These are phyloP conservation scores for Phytopythium vexans DNA, from an alignment of 352 stramenopile species.

Conservation along the genomic window DNA sequence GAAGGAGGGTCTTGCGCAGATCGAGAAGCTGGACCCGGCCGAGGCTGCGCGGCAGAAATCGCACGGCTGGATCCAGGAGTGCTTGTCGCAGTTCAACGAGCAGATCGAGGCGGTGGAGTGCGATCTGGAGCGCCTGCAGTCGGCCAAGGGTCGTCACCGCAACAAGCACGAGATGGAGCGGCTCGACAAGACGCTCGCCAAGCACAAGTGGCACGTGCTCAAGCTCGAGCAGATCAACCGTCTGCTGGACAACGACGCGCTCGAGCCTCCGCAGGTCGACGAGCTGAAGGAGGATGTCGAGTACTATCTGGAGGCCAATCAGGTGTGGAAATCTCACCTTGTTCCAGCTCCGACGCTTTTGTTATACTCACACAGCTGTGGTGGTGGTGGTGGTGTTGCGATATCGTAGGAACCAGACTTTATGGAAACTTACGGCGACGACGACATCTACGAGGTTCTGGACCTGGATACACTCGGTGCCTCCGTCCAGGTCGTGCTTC, in stretches of 20 bases:
- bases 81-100: slow-evolving; percentile 83
- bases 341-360: not conserved
- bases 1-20: slow-evolving; percentile 96
- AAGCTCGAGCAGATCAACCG: slow-evolving; percentile 98
- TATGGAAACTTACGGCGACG: slow-evolving; percentile 87
- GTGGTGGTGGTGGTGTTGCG: not conserved
- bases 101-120: slow-evolving; percentile 86
- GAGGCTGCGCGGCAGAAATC: slow-evolving; percentile 82
- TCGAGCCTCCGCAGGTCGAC: slow-evolving; percentile 92
- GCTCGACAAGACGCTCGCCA: slow-evolving; percentile 86
- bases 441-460: slow-evolving; percentile 95
- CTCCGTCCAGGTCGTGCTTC: slow-evolving; percentile 64
- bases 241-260: slow-evolving; percentile 95
- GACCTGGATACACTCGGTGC: slow-evolving; percentile 90
- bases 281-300: slow-evolving; percentile 97
- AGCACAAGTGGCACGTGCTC: slow-evolving; percentile 97
- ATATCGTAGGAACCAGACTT: slow-evolving; percentile 86
- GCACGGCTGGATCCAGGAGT: slow-evolving; percentile 81
- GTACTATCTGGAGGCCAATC: slow-evolving; percentile 96
- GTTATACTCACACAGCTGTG: not conserved
- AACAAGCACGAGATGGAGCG: slow-evolving; percentile 93
- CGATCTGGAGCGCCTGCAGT: slow-evolving; percentile 73
- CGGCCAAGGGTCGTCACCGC: slow-evolving; percentile 92
- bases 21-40: slow-evolving; percentile 90
- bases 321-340: slow-evolving; percentile 10